Percentiles rank a stretch among this genome's conserved stretches.
Evolutionary conservation across 2,329 filamentous ascomycete genomes (phyloP).

Genomic region (Zasmidium citrigriseum): DNA sequence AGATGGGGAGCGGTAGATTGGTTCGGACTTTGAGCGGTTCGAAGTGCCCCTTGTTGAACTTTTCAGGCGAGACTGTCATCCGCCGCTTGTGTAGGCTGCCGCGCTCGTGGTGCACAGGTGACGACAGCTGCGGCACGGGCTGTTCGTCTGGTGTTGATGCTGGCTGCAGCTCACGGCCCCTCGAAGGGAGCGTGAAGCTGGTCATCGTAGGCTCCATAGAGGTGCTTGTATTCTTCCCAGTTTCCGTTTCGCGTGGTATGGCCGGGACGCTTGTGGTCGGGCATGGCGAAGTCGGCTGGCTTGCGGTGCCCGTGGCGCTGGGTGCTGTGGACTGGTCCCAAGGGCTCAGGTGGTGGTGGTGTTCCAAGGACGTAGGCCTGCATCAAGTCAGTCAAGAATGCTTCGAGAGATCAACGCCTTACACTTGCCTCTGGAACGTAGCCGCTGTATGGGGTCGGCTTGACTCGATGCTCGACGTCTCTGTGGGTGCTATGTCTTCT

Average conservation of each 20-base stretch:
- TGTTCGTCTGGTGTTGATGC: neutral
- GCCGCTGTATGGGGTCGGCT: conserved; percentile 12
- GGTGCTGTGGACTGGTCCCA: conserved; percentile 17
- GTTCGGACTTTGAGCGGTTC: conserved; percentile 26
- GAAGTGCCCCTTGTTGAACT: conserved; percentile 28
- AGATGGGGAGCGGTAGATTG: conserved; percentile 2
- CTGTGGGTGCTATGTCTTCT: conserved; percentile 7
- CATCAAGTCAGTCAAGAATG: neutral
- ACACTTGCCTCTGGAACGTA: conserved; percentile 18
- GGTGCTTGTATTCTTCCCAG: conserved; percentile 18
- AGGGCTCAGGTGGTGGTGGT: conserved; percentile 10
- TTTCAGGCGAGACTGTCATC: conserved; percentile 28
- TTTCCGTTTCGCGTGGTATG: conserved; percentile 10
- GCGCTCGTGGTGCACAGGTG: neutral
- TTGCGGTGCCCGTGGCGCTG: conserved; percentile 11
- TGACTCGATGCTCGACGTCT: conserved; percentile 7
- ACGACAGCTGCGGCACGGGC: neutral
- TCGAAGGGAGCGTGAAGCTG: conserved; percentile 14
- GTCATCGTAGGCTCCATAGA: conserved; percentile 23
- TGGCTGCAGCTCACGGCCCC: neutral
- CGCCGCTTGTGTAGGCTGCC: conserved; percentile 29
- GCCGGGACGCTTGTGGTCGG: conserved; percentile 18
- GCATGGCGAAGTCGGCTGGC: conserved; percentile 19
- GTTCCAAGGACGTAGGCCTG: conserved; percentile 4
- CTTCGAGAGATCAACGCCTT: neutral